Evolutionary conservation across 2,329 filamentous ascomycete genomes (phyloP), one percentile per base, ranked within the genome.

Genomic region (Arthrobotrys entomopaga): DNA sequence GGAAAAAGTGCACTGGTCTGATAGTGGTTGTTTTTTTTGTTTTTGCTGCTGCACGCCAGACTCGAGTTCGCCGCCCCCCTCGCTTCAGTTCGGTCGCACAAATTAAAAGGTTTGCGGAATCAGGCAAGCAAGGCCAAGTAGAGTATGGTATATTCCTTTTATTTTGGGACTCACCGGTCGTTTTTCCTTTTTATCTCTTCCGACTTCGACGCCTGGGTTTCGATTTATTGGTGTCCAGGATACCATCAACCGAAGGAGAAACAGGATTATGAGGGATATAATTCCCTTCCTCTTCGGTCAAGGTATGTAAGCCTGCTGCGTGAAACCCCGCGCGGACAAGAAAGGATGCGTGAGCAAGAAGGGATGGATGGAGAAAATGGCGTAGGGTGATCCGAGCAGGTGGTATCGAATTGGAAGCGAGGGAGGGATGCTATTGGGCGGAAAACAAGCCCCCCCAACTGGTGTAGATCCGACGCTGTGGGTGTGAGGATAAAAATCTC

Each of bases 351-450:
- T 65, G 29, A 34, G 29, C 29, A 34, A 34, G 29, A 34, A 34
- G 54, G 56, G 34, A 43, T 20, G 56, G 34, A 43, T 20, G 24
- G 16, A 15, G 46, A 16, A n/a, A n/a, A 40, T 38, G 26, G 16
- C 13, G 40, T 43, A 40, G 66, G 66, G 50, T 54, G 67, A 72
- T 65, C 69, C 57, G 61, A 66, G 69, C 60, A 59, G 56, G 60
- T 73, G 29, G 54, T 59, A 59, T 57, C 38, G 38, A 59, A 57
- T 52, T 24, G 46, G 61, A 40, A 54, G n/a, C 29, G 42, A 49
- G n/a, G 53, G 40, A 34, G 26, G 10, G 38, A 54, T 20, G 60
- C 26, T 26, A 54, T 56, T 53, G 49, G 61, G 20, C 16, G 56
- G 69, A 26, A 61, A 61, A 69, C 52, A 49, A 38, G 56, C n/a